A percentile compares a stretch with the other conserved stretches of the same genome.
Conservation (phyloP, 257 asterid genomes). For the Lycium barbarum region DNA sequence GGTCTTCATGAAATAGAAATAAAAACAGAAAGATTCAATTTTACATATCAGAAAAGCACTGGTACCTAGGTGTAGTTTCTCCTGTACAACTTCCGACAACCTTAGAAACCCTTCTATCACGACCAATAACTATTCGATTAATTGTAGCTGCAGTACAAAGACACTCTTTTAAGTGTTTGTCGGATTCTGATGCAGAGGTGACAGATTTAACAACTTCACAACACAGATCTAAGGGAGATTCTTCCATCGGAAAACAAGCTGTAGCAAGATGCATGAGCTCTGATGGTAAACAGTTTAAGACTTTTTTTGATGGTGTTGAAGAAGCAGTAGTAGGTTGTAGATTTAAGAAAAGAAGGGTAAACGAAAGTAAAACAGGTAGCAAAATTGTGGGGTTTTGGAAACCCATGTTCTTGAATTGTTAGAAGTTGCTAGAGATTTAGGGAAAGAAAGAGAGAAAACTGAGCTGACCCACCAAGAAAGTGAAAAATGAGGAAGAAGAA, state of each 20-base stretch:
- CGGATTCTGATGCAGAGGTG: not conserved
- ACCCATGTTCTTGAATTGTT: not conserved
- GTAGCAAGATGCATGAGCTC: slow-evolving; percentile 21
- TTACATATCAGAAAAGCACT: not conserved
- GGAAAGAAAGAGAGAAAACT: not conserved
- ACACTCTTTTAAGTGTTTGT: slow-evolving; percentile 21
- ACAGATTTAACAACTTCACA: slow-evolving; percentile 21
- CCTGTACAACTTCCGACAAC: slow-evolving; percentile 25
- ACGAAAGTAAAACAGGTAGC: not conserved
- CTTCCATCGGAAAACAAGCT: slow-evolving; percentile 21
- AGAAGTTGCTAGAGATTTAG: too few species aligned
- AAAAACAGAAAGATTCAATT: not conserved
- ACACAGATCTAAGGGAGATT: not conserved
- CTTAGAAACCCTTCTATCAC: slow-evolving; percentile 28
- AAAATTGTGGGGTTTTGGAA: not conserved
- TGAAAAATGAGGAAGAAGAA: not conserved
- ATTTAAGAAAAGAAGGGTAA: not conserved
- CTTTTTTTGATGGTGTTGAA: not conserved
- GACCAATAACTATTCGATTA: slow-evolving; percentile 20
- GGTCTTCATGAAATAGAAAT: not conserved
- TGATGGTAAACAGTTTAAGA: slow-evolving; percentile 20
- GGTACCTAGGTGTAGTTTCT: not conserved
- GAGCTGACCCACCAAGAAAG: not conserved
- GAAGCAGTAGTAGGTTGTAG: not conserved
- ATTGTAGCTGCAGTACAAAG: too few species aligned